Evolutionary conservation across 495 filamentous ascomycete genomes (phyloP).

Genomic region (Aspergillus wentii): DNA sequence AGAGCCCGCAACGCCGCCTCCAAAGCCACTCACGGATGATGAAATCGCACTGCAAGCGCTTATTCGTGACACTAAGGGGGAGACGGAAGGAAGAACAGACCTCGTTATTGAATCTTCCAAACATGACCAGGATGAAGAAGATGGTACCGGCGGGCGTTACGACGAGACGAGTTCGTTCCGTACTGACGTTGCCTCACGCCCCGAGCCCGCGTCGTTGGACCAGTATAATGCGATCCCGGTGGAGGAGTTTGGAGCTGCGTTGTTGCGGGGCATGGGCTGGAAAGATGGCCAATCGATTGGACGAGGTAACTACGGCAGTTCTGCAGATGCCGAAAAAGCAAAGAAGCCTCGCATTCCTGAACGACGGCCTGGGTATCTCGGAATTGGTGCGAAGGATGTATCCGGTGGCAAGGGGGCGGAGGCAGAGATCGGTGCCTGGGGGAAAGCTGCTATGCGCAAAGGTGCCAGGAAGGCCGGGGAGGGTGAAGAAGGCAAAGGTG

Average conservation of each 20-base stretch:
- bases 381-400: slow-evolving; percentile 71
- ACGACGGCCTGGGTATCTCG: slow-evolving; percentile 72
- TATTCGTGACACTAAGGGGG: slow-evolving; percentile 50
- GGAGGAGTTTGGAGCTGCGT: slow-evolving; percentile 85
- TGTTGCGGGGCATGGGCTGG: slow-evolving; percentile 92
- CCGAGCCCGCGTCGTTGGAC: slow-evolving; percentile 69
- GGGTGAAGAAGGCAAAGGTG: slow-evolving; percentile 26
- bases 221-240: slow-evolving; percentile 87
- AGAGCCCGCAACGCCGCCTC: slow-evolving; percentile 10
- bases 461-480: slow-evolving; percentile 44
- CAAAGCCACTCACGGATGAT: slow-evolving; percentile 55
- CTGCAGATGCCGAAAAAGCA: slow-evolving; percentile 19
- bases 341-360: slow-evolving; percentile 45
- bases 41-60: slow-evolving; percentile 78
- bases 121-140: slow-evolving; percentile 20
- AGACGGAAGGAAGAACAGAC: slow-evolving; percentile 45
- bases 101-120: slow-evolving; percentile 52
- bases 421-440: slow-evolving; percentile 72
- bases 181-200: slow-evolving; percentile 62
- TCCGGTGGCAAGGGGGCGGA: slow-evolving; percentile 60
- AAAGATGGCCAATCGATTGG: slow-evolving; percentile 74
- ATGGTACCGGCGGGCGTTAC: slow-evolving; percentile 19
- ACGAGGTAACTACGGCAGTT: slow-evolving; percentile 43
- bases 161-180: slow-evolving; percentile 68
- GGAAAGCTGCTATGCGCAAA: slow-evolving; percentile 58